Percentiles rank a stretch among this genome's conserved stretches.
Evolutionary conservation across 352 stramenopile genomes (phyloP).

Genomic region (Pelagophyceae sp.): DNA sequence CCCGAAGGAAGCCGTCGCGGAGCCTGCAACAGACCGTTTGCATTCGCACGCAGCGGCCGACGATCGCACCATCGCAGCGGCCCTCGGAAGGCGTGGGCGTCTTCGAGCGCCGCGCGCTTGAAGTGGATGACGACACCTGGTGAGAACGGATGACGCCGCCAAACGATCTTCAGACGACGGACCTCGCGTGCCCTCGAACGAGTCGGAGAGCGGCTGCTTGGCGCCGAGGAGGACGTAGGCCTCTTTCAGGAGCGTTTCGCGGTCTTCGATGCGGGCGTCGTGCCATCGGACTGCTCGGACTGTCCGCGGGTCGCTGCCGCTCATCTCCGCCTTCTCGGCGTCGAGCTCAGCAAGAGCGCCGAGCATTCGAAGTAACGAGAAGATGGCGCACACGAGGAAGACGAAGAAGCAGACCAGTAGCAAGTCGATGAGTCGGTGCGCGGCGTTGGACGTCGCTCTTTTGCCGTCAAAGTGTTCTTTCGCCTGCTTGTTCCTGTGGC

Average conservation of each 20-base stretch:
- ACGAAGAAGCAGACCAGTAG: not conserved
- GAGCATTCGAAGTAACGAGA: not conserved
- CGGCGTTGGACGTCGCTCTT: not conserved
- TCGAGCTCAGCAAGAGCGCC: not conserved
- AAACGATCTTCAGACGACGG: not conserved
- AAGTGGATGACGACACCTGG: constrained; percentile 11
- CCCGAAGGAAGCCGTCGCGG: not conserved
- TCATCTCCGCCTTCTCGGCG: not conserved
- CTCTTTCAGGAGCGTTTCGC: not conserved
- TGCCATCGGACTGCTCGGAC: not conserved
- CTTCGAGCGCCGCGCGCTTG: not conserved
- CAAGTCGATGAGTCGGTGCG: not conserved
- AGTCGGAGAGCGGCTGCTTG: not conserved
- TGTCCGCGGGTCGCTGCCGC: not conserved
- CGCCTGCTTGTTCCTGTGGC: not conserved
- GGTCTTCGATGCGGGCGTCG: not conserved
- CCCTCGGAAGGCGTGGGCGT: not conserved
- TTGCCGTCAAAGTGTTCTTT: not conserved
- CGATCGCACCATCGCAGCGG: no score
- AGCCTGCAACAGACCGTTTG: not conserved
- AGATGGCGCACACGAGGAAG: not conserved
- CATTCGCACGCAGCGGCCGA: no score
- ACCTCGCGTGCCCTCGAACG: not conserved
- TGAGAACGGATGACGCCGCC: not conserved
- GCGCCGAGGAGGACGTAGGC: not conserved